These are phyloP conservation scores for Camelina sativa DNA, from an alignment of 345 rosid species.

Conservation along the genomic window DNA sequence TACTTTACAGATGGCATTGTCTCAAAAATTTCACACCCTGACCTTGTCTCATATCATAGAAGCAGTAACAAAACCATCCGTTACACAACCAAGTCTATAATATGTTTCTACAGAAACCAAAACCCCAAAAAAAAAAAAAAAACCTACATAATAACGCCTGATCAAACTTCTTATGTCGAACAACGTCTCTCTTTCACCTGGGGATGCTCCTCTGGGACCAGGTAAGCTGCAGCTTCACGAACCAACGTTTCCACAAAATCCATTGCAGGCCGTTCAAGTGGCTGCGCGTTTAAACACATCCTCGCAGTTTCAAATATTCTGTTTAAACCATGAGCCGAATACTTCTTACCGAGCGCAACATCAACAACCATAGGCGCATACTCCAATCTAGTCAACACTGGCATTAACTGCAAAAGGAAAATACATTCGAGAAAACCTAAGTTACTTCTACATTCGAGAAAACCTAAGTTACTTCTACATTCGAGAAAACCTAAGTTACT, in stretches of 20 bases:
- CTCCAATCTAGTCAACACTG: not conserved
- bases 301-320: conserved; percentile 5
- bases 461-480: not conserved
- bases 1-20: conserved; percentile 26
- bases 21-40: not conserved
- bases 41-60: conserved; percentile 23
- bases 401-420: not conserved
- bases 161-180: conserved; percentile 2
- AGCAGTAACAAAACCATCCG: conserved; percentile 1
- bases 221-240: conserved; percentile 29
- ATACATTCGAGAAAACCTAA: not conserved
- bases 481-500: not conserved
- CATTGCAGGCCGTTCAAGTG: conserved; percentile 19
- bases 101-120: not conserved
- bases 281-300: conserved; percentile 20
- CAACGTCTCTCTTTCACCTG: not conserved
- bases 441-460: too few relatives aligned
- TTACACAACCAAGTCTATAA: not conserved
- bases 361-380: not conserved
- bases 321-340: conserved; percentile 17
- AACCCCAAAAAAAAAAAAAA: not conserved
- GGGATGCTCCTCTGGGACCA: not conserved
- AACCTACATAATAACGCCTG: not conserved
- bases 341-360: conserved; percentile 7
- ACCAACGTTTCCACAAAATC: not conserved